Evolutionary conservation across 371 early-diverging fungal genomes (phyloP).

Genomic region (Mortierella sp.): DNA sequence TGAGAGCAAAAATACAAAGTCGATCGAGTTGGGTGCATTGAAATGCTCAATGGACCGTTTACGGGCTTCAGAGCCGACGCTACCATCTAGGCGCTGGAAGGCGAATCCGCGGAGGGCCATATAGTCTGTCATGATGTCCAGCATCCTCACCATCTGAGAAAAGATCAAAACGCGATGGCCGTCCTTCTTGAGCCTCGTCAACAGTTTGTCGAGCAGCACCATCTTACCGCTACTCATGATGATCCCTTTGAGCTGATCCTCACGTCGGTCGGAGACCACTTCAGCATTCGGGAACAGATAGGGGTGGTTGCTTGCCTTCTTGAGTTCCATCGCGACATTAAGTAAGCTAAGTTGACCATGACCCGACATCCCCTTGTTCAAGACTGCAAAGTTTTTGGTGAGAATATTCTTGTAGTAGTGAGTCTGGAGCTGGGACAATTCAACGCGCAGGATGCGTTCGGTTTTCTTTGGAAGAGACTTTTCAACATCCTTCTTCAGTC

Average conservation of each 20-base stretch:
- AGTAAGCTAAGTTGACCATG: slow-evolving; percentile 89
- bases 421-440: slow-evolving; percentile 90
- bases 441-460: slow-evolving; percentile 95
- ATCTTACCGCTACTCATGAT: slow-evolving; percentile 95
- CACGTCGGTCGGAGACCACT: slow-evolving; percentile 67
- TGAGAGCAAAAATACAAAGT: slow-evolving; percentile 98
- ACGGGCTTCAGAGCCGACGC: slow-evolving; percentile 91
- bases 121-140: slow-evolving; percentile 96
- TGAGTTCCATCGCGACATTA: slow-evolving; percentile 97
- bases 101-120: slow-evolving; percentile 85
- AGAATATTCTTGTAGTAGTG: slow-evolving; percentile 94
- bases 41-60: slow-evolving; percentile 98
- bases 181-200: slow-evolving; percentile 86
- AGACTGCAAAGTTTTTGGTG: slow-evolving; percentile 92
- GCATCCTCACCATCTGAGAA: slow-evolving; percentile 95
- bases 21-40: slow-evolving; percentile 95
- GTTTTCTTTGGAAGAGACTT: slow-evolving; percentile 95
- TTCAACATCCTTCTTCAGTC: slow-evolving; percentile 98
- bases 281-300: slow-evolving; percentile 96
- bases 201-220: slow-evolving; percentile 93
- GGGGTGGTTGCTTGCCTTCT: slow-evolving; percentile 99
- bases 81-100: slow-evolving; percentile 98
- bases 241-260: slow-evolving; percentile 84
- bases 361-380: slow-evolving; percentile 85
- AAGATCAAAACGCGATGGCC: slow-evolving; percentile 97